phyloP scores from a whole-genome alignment of 1,139 yeast species.

The Debaryomycetaceae sp. region DNA sequence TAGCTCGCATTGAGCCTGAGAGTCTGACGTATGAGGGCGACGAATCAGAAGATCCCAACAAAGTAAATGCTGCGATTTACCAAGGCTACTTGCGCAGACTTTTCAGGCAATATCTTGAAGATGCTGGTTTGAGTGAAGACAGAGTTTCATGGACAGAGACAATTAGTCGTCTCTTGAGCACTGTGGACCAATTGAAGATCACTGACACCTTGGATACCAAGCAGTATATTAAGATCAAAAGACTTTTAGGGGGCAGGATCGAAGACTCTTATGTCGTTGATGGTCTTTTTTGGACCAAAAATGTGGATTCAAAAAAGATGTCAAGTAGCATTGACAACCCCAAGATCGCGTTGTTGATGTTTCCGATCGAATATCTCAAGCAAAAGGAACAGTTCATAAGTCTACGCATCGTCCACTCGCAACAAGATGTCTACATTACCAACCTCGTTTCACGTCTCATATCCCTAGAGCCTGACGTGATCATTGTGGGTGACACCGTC shows the following conservation, averaged over 20 bases:
- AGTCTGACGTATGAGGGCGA: too few species aligned
- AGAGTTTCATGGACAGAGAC: constrained; percentile 37
- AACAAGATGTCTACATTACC: constrained; percentile 79
- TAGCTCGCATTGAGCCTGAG: too few species aligned
- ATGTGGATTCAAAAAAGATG: constrained; percentile 81
- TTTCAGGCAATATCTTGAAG: constrained; percentile 62
- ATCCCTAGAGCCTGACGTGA: constrained; percentile 73
- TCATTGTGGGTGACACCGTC: constrained; percentile 76
- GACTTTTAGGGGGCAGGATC: constrained; percentile 70
- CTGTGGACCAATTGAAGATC: constrained; percentile 26
- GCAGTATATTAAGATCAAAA: constrained; percentile 81
- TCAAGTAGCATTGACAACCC: constrained; percentile 60
- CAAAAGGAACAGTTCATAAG: constrained; percentile 73
- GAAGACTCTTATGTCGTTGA: constrained; percentile 60
- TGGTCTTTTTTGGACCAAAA: constrained; percentile 84
- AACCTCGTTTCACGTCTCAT: constrained; percentile 77
- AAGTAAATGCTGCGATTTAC: constrained; percentile 16
- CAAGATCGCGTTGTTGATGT: constrained; percentile 74
- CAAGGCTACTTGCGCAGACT: constrained; percentile 30
- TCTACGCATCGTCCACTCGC: constrained; percentile 79
- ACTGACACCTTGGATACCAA: constrained; percentile 82
- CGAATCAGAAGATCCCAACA: too few species aligned
- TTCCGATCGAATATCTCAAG: constrained; percentile 82
- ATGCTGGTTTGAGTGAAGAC: constrained; percentile 42
- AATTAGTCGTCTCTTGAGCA: constrained; percentile 21